Conservation (phyloP, 2,329 filamentous ascomycete species). For the Ophiocordyceps australis region DNA sequence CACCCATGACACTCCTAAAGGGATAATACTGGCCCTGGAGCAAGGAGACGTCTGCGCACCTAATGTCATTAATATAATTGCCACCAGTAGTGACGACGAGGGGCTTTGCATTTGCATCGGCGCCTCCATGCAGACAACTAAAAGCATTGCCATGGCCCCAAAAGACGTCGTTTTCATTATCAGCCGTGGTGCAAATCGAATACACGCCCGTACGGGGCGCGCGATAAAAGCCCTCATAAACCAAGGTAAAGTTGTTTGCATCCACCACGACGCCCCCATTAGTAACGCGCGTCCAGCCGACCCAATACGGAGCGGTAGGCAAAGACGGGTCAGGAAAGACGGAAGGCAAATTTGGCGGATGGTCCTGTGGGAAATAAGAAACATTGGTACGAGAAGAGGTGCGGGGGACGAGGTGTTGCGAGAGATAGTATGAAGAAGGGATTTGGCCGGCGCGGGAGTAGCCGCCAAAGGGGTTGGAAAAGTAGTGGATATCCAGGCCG, state of each 20-base stretch:
- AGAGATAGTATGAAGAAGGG: constrained; percentile 8
- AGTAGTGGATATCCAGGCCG: constrained; percentile 6
- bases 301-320: constrained; percentile 2
- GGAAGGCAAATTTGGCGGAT: neutral
- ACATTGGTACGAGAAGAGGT: constrained; percentile 3
- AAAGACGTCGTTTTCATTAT: constrained; percentile 7
- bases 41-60: constrained; percentile 4
- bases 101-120: constrained; percentile 1
- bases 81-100: constrained; percentile 4
- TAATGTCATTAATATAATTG: constrained; percentile 4
- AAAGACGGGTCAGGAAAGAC: constrained; percentile 1
- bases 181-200: constrained; percentile 6
- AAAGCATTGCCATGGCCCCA: constrained; percentile 7
- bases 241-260: constrained; percentile 8
- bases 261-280: constrained; percentile 6
- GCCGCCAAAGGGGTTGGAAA: constrained; percentile 5
- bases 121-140: constrained; percentile 3
- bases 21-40: constrained; percentile 5
- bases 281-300: constrained; percentile 3
- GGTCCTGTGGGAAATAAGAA: constrained; percentile 6
- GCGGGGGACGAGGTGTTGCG: constrained; percentile 4
- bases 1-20: constrained; percentile 6
- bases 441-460: constrained; percentile 5
- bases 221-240: constrained; percentile 6
- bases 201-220: constrained; percentile 5